These are phyloP conservation scores for Cercospora brassicicola DNA, from an alignment of 2,329 filamentous ascomycete genomes.

Conservation along the genomic window DNA sequence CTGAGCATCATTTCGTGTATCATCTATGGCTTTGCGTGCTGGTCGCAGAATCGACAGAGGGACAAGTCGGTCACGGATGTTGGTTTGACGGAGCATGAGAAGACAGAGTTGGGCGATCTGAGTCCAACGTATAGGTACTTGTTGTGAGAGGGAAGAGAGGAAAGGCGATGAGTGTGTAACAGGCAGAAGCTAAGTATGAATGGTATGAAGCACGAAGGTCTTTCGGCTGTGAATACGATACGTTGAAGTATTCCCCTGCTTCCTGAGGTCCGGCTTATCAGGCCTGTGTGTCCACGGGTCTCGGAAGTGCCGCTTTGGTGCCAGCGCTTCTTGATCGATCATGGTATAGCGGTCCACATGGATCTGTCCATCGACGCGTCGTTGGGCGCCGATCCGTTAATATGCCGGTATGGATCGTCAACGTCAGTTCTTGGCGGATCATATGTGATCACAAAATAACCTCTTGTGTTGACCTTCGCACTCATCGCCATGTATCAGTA, in stretches of 20 bases:
- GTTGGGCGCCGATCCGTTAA: neutral
- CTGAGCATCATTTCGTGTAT: conserved; percentile 64
- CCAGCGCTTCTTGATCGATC: neutral
- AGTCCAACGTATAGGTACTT: conserved; percentile 62
- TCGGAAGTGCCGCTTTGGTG: neutral
- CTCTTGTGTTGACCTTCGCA: too few relatives aligned
- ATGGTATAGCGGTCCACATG: neutral
- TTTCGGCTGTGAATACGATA: neutral
- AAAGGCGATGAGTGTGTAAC: neutral
- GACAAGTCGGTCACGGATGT: conserved; percentile 50
- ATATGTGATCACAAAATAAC: neutral
- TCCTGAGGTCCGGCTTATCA: neutral
- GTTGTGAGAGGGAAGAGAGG: conserved; percentile 42
- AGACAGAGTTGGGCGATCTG: conserved; percentile 61
- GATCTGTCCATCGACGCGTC: neutral
- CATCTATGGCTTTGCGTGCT: conserved; percentile 61
- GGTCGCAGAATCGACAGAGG: conserved; percentile 61
- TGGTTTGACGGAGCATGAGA: conserved; percentile 61
- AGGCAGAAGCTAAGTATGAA: neutral
- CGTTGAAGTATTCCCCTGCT: neutral
- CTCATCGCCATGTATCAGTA: too few relatives aligned
- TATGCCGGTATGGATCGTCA: neutral
- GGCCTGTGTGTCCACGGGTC: neutral
- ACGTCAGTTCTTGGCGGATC: neutral
- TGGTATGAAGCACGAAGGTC: neutral